Percentiles rank a stretch among this genome's conserved stretches.
These are phyloP conservation scores for Cenchrus americanus DNA, from an alignment of 176 grass and related monocot species.

Conservation along the genomic window DNA sequence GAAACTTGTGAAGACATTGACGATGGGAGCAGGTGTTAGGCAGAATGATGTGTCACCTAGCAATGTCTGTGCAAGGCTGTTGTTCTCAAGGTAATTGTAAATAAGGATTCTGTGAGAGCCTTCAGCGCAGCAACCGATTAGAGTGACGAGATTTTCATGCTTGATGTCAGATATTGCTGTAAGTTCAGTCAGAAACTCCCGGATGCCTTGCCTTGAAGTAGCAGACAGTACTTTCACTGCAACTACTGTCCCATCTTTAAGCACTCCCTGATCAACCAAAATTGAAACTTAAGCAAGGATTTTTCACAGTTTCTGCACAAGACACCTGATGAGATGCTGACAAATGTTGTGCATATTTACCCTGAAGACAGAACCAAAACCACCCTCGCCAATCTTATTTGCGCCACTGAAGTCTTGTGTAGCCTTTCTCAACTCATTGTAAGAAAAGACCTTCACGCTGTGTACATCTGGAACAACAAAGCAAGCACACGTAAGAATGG, in stretches of 20 bases:
- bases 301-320: background rate
- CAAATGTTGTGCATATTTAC: constrained; percentile 40
- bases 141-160: constrained; percentile 78
- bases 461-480: constrained; percentile 52
- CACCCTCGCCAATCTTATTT: constrained; percentile 92
- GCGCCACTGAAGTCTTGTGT: constrained; percentile 64
- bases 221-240: constrained; percentile 79
- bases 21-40: background rate
- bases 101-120: constrained; percentile 68
- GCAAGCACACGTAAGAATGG: constrained; percentile 25
- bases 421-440: constrained; percentile 82
- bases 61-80: constrained; percentile 83
- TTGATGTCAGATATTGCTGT: constrained; percentile 78
- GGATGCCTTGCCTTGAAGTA: constrained; percentile 77
- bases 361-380: constrained; percentile 88
- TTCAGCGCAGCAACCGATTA: constrained; percentile 83
- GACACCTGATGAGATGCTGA: background rate
- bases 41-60: constrained; percentile 55
- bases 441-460: constrained; percentile 67
- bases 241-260: constrained; percentile 62
- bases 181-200: constrained; percentile 80
- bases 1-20: background rate
- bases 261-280: constrained; percentile 58
- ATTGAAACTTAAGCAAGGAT: constrained; percentile 20
- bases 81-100: constrained; percentile 94